A percentile compares a stretch with the other conserved stretches of the same genome.
phyloP scores from a whole-genome alignment of 331 rosid genomes.

The Malus hybrid region DNA sequence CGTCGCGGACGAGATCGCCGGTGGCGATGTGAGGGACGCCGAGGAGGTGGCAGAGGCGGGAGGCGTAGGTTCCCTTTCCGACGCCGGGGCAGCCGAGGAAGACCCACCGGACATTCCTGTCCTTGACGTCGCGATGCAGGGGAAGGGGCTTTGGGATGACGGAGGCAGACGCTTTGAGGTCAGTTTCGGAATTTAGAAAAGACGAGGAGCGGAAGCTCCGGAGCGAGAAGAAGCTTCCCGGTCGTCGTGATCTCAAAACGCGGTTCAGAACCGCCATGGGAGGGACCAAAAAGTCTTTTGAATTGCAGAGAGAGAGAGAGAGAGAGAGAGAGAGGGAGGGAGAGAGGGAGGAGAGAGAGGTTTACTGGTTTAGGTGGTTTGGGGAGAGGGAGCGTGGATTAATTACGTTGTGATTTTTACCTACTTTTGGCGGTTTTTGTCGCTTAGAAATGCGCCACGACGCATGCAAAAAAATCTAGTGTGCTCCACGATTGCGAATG shows the following conservation, averaged over 20 bases:
- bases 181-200: constrained; percentile 12
- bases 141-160: constrained; percentile 9
- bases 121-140: constrained; percentile 8
- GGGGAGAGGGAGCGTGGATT: too few relatives aligned
- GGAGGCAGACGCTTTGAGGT: constrained; percentile 4
- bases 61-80: constrained; percentile 50
- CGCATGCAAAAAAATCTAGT: neutral
- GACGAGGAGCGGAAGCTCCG: constrained; percentile 21
- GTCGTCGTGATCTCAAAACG: constrained; percentile 10
- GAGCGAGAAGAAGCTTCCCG: neutral
- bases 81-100: constrained; percentile 49
- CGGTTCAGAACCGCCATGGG: constrained; percentile 25
- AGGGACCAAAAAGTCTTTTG: neutral
- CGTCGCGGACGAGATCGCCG: neutral
- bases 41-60: constrained; percentile 21
- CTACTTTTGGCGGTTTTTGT: neutral
- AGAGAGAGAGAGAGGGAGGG: neutral
- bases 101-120: constrained; percentile 37
- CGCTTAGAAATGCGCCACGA: neutral
- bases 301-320: neutral
- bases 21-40: too few relatives aligned
- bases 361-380: too few relatives aligned
- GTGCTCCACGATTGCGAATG: neutral
- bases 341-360: too few relatives aligned
- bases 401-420: neutral